A percentile compares a stretch with the other conserved stretches of the same genome.
These are phyloP conservation scores for Eimeria brunetti DNA, from an alignment of 169 alveolate genomes.

Conservation along the genomic window DNA sequence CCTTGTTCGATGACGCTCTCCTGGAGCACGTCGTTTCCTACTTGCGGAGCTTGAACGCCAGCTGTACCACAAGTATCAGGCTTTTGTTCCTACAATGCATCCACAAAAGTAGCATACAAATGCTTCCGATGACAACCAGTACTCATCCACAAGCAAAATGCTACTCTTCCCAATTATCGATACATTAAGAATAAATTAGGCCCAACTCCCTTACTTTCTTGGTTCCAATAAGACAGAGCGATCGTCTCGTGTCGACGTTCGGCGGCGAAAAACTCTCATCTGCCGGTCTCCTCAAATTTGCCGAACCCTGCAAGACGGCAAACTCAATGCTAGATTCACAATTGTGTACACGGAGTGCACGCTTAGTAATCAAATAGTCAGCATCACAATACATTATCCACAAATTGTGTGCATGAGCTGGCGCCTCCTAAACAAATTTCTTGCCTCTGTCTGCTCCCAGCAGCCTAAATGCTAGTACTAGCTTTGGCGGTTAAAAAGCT, in stretches of 20 bases:
- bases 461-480: too few species aligned
- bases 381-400: not conserved
- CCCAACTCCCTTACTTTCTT: not conserved
- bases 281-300: not conserved
- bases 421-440: not conserved
- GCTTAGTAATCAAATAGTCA: not conserved
- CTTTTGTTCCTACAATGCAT: constrained; percentile 8
- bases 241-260: not conserved
- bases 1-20: not conserved
- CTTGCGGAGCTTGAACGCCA: not conserved
- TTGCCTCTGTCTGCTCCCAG: not conserved
- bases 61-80: not conserved
- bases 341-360: not conserved
- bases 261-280: not conserved
- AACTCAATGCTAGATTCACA: not conserved
- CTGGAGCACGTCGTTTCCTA: not conserved
- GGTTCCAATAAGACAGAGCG: not conserved
- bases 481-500: not conserved
- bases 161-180: not conserved
- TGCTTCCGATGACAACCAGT: not conserved
- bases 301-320: not conserved
- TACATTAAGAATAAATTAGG: not conserved
- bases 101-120: not conserved
- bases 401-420: not conserved
- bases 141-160: not conserved